A percentile compares a stretch with the other conserved stretches of the same genome.
Evolutionary conservation across 805 yeast genomes (phyloP).

Genomic region (Maudiozyma barnettii): DNA sequence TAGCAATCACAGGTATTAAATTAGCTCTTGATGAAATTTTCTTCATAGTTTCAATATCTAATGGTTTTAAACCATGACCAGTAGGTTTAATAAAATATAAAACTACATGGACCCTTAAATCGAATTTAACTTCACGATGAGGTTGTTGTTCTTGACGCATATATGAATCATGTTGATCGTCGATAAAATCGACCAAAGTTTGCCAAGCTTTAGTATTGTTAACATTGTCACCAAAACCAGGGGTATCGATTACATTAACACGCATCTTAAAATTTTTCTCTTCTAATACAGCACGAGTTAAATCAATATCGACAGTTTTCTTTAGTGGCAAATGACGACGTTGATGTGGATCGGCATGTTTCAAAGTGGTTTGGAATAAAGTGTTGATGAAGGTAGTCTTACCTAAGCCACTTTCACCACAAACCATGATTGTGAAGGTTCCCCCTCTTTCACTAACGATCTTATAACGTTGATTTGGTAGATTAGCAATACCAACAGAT

Average conservation of each 20-base stretch:
- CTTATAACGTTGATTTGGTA: slow-evolving; percentile 72
- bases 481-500: slow-evolving; percentile 59
- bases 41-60: slow-evolving; percentile 85
- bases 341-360: slow-evolving; percentile 37
- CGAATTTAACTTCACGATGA: slow-evolving; percentile 51
- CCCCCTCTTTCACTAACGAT: slow-evolving; percentile 69
- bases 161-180: slow-evolving; percentile 79
- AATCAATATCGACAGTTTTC: slow-evolving; percentile 69
- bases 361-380: slow-evolving; percentile 64
- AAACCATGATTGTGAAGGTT: slow-evolving; percentile 69
- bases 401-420: slow-evolving; percentile 89
- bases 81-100: slow-evolving; percentile 86
- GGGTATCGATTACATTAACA: slow-evolving; percentile 80
- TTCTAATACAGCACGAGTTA: slow-evolving; percentile 69
- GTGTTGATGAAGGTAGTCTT: slow-evolving; percentile 88
- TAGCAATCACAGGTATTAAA: slow-evolving; percentile 81
- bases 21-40: slow-evolving; percentile 71
- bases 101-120: slow-evolving; percentile 84
- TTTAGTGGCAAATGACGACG: slow-evolving; percentile 41
- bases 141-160: slow-evolving; percentile 96
- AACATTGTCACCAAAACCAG: slow-evolving; percentile 88
- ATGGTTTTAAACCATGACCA: slow-evolving; percentile 76
- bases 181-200: slow-evolving; percentile 78
- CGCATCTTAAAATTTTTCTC: slow-evolving; percentile 74
- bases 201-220: slow-evolving; percentile 82